A percentile compares a stretch with the other conserved stretches of the same genome.
These are phyloP conservation scores for Phenoliferia sp. DNA, from an alignment of 1,284 basidiomycete genomes.

Conservation along the genomic window DNA sequence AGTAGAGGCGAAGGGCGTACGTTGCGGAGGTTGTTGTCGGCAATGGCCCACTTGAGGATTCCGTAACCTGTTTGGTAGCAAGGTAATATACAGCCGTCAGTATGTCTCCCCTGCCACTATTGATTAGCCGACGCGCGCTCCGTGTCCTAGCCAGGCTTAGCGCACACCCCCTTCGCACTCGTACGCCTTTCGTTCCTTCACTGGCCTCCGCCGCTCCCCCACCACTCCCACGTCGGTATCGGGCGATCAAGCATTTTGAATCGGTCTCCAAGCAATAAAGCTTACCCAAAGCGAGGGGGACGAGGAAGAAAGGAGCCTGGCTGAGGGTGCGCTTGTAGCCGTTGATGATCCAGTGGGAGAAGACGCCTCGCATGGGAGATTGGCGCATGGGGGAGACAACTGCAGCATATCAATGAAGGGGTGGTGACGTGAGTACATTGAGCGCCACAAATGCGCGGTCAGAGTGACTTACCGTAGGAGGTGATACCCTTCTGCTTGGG, in stretches of 20 bases:
- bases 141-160: background rate
- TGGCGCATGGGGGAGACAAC: constrained; percentile 77
- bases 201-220: background rate
- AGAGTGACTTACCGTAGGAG: constrained; percentile 65
- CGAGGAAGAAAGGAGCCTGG: constrained; percentile 71
- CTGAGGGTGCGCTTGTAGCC: constrained; percentile 70
- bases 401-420: constrained; percentile 40
- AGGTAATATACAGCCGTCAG: background rate
- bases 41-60: constrained; percentile 76
- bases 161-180: background rate
- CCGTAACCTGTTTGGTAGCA: constrained; percentile 69
- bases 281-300: constrained; percentile 74
- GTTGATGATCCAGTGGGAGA: constrained; percentile 78
- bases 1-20: background rate
- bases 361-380: constrained; percentile 63
- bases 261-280: no score
- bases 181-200: background rate
- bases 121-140: no score
- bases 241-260: no score
- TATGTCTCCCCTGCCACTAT: no score
- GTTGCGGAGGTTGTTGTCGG: constrained; percentile 63
- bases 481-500: constrained; percentile 72
- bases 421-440: background rate
- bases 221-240: background rate
- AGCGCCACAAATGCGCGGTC: background rate